Evolutionary conservation across 805 yeast genomes (phyloP), one percentile per base, ranked within the genome.

Genomic region (Myxozyma sirexii): DNA sequence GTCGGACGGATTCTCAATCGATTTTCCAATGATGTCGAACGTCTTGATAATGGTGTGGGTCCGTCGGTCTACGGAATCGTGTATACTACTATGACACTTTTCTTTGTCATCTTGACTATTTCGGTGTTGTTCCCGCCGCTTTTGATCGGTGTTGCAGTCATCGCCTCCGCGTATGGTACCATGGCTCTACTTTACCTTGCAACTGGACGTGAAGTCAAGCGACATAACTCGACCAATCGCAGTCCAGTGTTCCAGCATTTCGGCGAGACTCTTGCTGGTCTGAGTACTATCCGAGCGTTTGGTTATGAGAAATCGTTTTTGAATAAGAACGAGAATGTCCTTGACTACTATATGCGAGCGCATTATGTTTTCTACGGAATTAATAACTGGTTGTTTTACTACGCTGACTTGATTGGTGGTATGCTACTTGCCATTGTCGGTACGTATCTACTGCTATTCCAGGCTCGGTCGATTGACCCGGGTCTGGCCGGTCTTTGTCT

Each of bases 191-290:
- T 87, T 64, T 94, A 93, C 73, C 76, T 93, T 68, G 76, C 86
- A 10, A 81, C 88, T 41, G 90, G 97, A 4, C 84, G 98, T 73
- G 98, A 93, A 73, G 82, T 94, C 76, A 91, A 93, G 74, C 82
- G 98, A 69, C 83, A 79, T 68, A 97, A 93, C 67, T 87, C 97
- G 1, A 82, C 88, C 49, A 83, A 96, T 15, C 88, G 88, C 73
- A 90, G 97, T 4, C 98, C 98, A 24, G 91, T 93, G 59, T 96
- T 90, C 75, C 98, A 93, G 75, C 97, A 92, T 72, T 93, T 93
- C 71, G 85, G 96, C 23, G 98, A 93, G 75, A 90, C 97, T 4
- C 79, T 93, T 68, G 85, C 84, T 43, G 99, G 99, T 70, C 89
- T 91, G 27, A 84, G 96, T 3, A 91, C 97, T 1, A 91, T 93